These are phyloP conservation scores for Chaetomiaceae sp. DNA, from an alignment of 2,329 filamentous ascomycete species.

Conservation along the genomic window DNA sequence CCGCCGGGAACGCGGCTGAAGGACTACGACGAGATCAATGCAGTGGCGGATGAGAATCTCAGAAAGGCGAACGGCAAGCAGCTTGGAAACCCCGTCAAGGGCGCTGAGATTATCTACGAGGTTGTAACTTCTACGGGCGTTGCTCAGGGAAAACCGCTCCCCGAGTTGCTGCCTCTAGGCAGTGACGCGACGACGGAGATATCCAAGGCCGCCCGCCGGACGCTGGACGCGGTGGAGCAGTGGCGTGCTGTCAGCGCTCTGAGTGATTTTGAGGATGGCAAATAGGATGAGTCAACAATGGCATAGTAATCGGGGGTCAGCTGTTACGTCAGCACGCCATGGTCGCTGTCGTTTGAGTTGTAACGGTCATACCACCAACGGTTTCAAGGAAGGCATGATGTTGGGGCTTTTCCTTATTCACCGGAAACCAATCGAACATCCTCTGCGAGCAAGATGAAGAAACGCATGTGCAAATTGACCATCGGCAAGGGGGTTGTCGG, in stretches of 20 bases:
- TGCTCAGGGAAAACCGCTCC: constrained; percentile 6
- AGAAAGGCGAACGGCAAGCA: constrained; percentile 9
- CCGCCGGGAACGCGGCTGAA: not conserved
- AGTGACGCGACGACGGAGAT: constrained; percentile 9
- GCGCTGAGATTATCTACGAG: constrained; percentile 10
- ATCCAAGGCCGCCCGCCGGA: constrained; percentile 2
- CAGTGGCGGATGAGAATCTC: not conserved
- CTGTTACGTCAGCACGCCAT: too few relatives aligned
- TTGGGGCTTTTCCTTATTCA: too few relatives aligned
- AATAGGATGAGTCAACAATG: not conserved
- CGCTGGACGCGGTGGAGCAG: constrained; percentile 5
- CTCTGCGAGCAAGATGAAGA: too few relatives aligned
- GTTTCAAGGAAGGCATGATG: too few relatives aligned
- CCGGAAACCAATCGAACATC: too few relatives aligned
- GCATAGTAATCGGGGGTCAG: too few relatives aligned
- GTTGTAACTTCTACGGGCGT: constrained; percentile 11
- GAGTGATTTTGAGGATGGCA: constrained; percentile 3
- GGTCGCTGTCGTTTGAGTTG: too few relatives aligned
- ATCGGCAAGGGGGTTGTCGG: too few relatives aligned
- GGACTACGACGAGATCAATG: constrained; percentile 10
- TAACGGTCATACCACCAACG: too few relatives aligned
- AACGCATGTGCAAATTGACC: too few relatives aligned
- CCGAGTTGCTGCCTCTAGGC: constrained; percentile 6
- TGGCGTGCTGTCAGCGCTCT: constrained; percentile 7
- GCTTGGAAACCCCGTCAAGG: constrained; percentile 10